Conservation (phyloP, 495 filamentous ascomycete species). For the Penicillium cinerascens region DNA sequence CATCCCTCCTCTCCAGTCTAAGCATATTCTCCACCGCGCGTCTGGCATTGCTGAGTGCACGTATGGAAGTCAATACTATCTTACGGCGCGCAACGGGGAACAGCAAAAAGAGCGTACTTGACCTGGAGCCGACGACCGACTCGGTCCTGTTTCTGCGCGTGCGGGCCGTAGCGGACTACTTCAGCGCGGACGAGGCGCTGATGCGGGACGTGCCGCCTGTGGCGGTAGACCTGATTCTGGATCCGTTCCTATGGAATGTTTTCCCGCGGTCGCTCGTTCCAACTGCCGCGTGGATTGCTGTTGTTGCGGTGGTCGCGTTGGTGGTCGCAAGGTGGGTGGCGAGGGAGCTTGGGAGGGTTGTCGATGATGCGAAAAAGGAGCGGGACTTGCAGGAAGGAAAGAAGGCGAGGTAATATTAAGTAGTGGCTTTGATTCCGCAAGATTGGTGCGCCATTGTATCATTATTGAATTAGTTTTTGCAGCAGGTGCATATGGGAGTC, state of each 20-base stretch:
- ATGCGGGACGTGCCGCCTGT: constrained; percentile 77
- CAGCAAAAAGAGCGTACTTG: constrained; percentile 3
- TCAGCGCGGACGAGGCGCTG: constrained; percentile 63
- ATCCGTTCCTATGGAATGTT: constrained; percentile 73
- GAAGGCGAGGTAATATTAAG: constrained; percentile 19
- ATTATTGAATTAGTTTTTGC: neutral
- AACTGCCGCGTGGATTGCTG: constrained; percentile 57
- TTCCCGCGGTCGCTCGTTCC: constrained; percentile 67
- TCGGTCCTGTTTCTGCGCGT: constrained; percentile 78
- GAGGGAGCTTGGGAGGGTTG: constrained; percentile 26
- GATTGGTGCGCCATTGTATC: neutral
- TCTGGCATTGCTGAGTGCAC: constrained; percentile 27
- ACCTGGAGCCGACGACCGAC: constrained; percentile 25
- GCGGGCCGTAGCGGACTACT: constrained; percentile 77
- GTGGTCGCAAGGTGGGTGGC: constrained; percentile 37
- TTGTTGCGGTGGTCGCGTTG: constrained; percentile 52
- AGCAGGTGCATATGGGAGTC: neutral
- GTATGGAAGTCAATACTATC: constrained; percentile 15
- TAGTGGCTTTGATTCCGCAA: neutral
- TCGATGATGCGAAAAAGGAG: constrained; percentile 19
- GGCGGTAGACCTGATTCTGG: constrained; percentile 79
- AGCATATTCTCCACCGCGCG: constrained; percentile 57
- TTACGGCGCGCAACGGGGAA: neutral
- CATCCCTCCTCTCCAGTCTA: constrained; percentile 60
- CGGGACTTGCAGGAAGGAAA: constrained; percentile 7